These are phyloP conservation scores for Nakazawaea populi DNA, from an alignment of 805 yeast genomes.

Conservation along the genomic window DNA sequence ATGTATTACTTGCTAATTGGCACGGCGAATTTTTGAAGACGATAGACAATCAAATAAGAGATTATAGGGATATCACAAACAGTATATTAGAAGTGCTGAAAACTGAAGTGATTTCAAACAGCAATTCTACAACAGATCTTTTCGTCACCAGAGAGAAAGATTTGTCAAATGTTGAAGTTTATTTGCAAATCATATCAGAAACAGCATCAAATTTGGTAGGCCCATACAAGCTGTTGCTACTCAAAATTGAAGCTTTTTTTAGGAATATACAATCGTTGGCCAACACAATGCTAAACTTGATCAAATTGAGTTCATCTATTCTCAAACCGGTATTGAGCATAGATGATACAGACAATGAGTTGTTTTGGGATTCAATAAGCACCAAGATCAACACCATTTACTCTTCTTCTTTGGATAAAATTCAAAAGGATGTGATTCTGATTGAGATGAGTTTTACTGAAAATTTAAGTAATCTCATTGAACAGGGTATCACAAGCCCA, in stretches of 20 bases:
- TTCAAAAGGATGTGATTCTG: not conserved
- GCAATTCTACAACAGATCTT: not conserved
- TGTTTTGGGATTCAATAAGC: conserved; percentile 19
- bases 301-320: conserved; percentile 15
- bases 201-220: conserved; percentile 8
- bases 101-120: not conserved
- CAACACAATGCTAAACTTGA: conserved; percentile 16
- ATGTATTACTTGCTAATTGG: conserved; percentile 17
- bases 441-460: conserved; percentile 1
- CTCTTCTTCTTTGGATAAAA: not conserved
- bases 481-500: not conserved
- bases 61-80: conserved; percentile 16
- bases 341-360: conserved; percentile 28
- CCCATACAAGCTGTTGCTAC: conserved; percentile 13
- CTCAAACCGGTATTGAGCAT: conserved; percentile 26
- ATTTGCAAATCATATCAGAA: conserved; percentile 7
- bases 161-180: conserved; percentile 16
- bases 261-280: conserved; percentile 11
- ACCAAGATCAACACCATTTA: not conserved
- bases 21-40: conserved; percentile 10
- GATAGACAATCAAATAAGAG: conserved; percentile 12
- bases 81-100: conserved; percentile 11
- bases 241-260: conserved; percentile 17
- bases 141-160: conserved; percentile 9
- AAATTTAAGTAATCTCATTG: not conserved